Evolutionary conservation across 345 rosid species (phyloP).

Genomic region (Ceriops tagal): DNA sequence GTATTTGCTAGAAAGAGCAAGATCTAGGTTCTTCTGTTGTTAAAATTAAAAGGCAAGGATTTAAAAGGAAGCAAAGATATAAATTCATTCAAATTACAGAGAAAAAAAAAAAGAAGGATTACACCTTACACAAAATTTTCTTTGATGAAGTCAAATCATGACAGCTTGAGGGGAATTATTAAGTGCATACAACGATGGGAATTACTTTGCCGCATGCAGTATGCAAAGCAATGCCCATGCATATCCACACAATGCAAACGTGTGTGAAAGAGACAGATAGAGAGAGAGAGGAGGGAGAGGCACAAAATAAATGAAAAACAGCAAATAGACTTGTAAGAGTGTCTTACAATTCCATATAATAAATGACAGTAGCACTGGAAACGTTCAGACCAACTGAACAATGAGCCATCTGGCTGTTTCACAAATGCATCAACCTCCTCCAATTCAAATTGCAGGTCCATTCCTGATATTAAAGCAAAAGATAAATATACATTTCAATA

Average conservation of each 20-base stretch:
- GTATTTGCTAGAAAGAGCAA: neutral
- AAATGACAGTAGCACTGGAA: conserved; percentile 67
- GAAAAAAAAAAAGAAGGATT: neutral
- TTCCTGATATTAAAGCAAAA: conserved; percentile 46
- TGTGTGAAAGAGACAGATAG: neutral
- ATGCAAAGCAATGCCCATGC: neutral
- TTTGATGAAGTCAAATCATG: conserved; percentile 3
- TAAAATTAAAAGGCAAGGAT: neutral
- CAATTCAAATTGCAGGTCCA: conserved; percentile 90
- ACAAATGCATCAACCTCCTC: conserved; percentile 70
- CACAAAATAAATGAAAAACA: neutral
- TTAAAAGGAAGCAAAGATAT: neutral
- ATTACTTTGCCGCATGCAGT: neutral
- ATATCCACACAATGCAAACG: neutral
- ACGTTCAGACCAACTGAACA: conserved; percentile 93
- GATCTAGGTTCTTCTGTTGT: neutral
- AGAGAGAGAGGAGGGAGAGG: neutral
- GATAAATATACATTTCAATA: neutral
- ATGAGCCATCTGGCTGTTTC: conserved; percentile 74
- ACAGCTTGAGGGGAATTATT: too few species aligned
- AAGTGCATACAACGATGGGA: too few species aligned
- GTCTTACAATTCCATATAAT: conserved; percentile 63
- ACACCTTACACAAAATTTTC: neutral
- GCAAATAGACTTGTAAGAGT: neutral
- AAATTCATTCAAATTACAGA: neutral